phyloP scores from a whole-genome alignment of 176 grass and related monocot genomes.

The Poa annua region DNA sequence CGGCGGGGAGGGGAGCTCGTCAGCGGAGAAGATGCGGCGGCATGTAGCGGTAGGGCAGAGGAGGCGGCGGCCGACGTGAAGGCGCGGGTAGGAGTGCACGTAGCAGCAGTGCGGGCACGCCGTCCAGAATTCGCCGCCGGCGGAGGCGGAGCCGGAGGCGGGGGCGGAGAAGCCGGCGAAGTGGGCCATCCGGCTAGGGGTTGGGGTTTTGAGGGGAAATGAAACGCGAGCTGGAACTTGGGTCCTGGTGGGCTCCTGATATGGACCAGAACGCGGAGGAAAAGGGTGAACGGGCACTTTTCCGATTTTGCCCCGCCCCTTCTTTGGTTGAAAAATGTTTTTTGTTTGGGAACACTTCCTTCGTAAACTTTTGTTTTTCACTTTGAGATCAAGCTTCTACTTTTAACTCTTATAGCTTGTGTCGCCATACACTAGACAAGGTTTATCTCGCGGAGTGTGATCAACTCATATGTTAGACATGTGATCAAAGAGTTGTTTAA shows the following conservation, averaged over 20 bases:
- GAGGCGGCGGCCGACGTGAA: conserved; percentile 43
- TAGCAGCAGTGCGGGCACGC: conserved; percentile 58
- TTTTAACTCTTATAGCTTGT: too few species aligned
- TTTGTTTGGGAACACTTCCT: background rate
- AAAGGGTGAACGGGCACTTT: background rate
- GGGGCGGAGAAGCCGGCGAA: conserved; percentile 14
- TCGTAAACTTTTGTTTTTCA: background rate
- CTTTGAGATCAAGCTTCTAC: background rate
- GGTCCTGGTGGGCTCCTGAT: background rate
- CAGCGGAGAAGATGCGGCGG: conserved; percentile 48
- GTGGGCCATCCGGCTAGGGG: conserved; percentile 37
- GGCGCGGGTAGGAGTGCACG: conserved; percentile 50
- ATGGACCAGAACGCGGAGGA: background rate
- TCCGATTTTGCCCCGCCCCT: background rate
- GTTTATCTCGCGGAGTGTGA: too few species aligned
- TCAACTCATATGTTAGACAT: too few species aligned
- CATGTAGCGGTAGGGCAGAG: conserved; percentile 48
- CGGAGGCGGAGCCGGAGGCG: background rate
- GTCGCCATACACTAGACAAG: too few species aligned
- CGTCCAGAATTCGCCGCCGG: conserved; percentile 44
- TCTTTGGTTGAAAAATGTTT: background rate
- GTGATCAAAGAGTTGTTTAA: too few species aligned
- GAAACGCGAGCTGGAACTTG: background rate
- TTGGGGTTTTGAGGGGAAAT: conserved; percentile 8
- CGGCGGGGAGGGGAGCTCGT: conserved; percentile 46